Percentiles rank a stretch among this genome's conserved stretches.
These are phyloP conservation scores for Fusarium ambrosium DNA, from an alignment of 2,329 filamentous ascomycete species.

Conservation along the genomic window DNA sequence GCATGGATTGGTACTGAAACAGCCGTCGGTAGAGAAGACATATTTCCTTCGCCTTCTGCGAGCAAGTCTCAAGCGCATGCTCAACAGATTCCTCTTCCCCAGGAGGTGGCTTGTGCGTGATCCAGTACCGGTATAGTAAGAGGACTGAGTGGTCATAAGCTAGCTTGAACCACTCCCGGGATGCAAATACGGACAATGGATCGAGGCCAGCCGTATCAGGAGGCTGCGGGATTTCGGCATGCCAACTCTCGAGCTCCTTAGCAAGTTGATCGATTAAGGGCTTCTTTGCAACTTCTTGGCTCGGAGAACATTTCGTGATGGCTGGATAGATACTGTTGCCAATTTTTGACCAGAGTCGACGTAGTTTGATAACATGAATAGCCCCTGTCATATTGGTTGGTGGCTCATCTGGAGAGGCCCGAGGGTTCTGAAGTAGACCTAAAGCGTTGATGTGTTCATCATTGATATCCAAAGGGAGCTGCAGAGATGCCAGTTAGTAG, in stretches of 20 bases:
- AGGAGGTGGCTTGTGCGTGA: slow-evolving; percentile 30
- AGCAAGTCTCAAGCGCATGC: slow-evolving; percentile 24
- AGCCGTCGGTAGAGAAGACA: slow-evolving; percentile 53
- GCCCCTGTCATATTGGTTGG: slow-evolving; percentile 49
- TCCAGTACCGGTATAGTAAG: slow-evolving; percentile 52
- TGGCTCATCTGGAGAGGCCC: slow-evolving; percentile 23
- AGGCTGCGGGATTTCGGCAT: slow-evolving; percentile 32
- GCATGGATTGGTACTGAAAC: slow-evolving; percentile 45
- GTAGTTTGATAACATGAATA: slow-evolving; percentile 49
- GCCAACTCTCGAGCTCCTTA: slow-evolving; percentile 47
- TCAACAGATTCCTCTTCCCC: slow-evolving; percentile 32
- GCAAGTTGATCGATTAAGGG: slow-evolving; percentile 36
- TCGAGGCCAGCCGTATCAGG: slow-evolving; percentile 23
- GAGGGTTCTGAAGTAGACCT: slow-evolving; percentile 18
- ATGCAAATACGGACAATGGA: slow-evolving; percentile 52
- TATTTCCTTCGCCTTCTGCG: slow-evolving; percentile 44
- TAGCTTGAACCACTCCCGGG: slow-evolving; percentile 54
- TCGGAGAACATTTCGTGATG: slow-evolving; percentile 13
- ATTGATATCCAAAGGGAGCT: slow-evolving; percentile 34
- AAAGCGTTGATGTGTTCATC: slow-evolving; percentile 33
- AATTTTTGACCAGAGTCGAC: slow-evolving; percentile 49
- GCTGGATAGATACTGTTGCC: slow-evolving; percentile 42
- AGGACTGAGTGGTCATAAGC: slow-evolving; percentile 56
- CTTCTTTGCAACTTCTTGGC: slow-evolving; percentile 27
- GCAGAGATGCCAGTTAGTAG: background rate